Conservation (phyloP, 2,329 filamentous ascomycete genomes). For the Penicillium sclerotigenum region DNA sequence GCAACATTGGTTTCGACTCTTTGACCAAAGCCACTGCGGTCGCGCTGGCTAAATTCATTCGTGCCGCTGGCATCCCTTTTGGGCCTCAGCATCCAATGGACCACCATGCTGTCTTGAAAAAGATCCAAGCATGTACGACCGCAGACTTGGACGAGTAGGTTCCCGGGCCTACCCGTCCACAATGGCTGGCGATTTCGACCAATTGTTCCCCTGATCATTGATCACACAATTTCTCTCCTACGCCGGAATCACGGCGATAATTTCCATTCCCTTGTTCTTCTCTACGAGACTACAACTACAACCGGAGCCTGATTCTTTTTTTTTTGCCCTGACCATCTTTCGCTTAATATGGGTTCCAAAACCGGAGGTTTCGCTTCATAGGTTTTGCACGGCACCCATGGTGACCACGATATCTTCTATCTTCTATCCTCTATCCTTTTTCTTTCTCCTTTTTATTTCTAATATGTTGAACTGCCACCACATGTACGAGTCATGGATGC, state of each 20-base stretch:
- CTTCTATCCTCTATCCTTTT: neutral
- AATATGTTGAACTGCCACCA: conserved; percentile 3
- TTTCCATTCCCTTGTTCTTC: conserved; percentile 1
- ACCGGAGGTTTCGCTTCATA: neutral
- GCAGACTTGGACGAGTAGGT: neutral
- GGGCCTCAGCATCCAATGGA: neutral
- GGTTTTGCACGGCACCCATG: conserved; percentile 9
- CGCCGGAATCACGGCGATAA: conserved; percentile 4
- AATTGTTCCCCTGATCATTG: conserved; percentile 1
- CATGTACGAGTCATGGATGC: conserved; percentile 14
- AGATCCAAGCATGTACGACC: neutral
- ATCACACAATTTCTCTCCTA: neutral
- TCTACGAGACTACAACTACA: conserved; percentile 6
- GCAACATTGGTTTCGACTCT: conserved; percentile 1
- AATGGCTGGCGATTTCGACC: conserved; percentile 4
- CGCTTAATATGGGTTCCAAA: conserved; percentile 4
- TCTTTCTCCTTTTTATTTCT: conserved; percentile 1
- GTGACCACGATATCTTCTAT: conserved; percentile 7
- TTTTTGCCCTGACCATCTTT: conserved; percentile 2
- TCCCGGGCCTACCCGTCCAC: neutral
- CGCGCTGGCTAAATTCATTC: conserved; percentile 4
- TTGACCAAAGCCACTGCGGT: conserved; percentile 8
- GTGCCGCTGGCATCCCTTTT: neutral
- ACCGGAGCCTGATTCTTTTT: conserved; percentile 1
- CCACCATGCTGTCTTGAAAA: neutral